A percentile compares a stretch with the other conserved stretches of the same genome.
Conservation (phyloP, 768 basidiomycete species). For the Leucocoprinus sp. region DNA sequence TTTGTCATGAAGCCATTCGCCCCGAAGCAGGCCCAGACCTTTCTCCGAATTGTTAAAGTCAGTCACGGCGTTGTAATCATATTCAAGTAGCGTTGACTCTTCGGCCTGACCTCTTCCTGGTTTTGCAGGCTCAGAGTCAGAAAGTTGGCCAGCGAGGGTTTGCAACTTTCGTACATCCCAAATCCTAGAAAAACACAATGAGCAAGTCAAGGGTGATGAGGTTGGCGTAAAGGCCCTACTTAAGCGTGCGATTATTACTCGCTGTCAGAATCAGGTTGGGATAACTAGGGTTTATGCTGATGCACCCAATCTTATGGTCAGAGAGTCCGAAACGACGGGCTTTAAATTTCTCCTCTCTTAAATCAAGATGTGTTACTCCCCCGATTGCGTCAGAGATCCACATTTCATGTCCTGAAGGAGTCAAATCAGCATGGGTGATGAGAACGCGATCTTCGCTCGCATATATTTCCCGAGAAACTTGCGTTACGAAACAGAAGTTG, state of each 20-base stretch:
- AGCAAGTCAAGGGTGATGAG: too few relatives aligned
- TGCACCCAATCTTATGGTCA: slow-evolving; percentile 66
- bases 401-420: slow-evolving; percentile 65
- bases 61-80: slow-evolving; percentile 35
- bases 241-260: slow-evolving; percentile 64
- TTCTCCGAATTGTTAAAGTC: slow-evolving; percentile 41
- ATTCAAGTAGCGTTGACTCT: slow-evolving; percentile 19
- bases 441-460: slow-evolving; percentile 47
- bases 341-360: slow-evolving; percentile 53
- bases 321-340: slow-evolving; percentile 58
- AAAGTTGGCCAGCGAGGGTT: slow-evolving; percentile 29
- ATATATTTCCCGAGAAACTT: slow-evolving; percentile 63
- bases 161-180: slow-evolving; percentile 73
- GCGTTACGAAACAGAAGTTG: slow-evolving; percentile 61
- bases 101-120: slow-evolving; percentile 6
- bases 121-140: slow-evolving; percentile 20
- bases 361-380: slow-evolving; percentile 67
- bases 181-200: slow-evolving; percentile 35
- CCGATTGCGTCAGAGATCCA: slow-evolving; percentile 76
- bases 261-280: slow-evolving; percentile 64
- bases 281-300: slow-evolving; percentile 70
- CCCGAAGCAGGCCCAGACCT: slow-evolving; percentile 51
- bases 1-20: slow-evolving; percentile 62
- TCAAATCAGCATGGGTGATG: slow-evolving; percentile 64
- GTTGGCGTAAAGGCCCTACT: too few relatives aligned